These are phyloP conservation scores for Fraxinus dipetala DNA, from an alignment of 305 asterid genomes.

Conservation along the genomic window DNA sequence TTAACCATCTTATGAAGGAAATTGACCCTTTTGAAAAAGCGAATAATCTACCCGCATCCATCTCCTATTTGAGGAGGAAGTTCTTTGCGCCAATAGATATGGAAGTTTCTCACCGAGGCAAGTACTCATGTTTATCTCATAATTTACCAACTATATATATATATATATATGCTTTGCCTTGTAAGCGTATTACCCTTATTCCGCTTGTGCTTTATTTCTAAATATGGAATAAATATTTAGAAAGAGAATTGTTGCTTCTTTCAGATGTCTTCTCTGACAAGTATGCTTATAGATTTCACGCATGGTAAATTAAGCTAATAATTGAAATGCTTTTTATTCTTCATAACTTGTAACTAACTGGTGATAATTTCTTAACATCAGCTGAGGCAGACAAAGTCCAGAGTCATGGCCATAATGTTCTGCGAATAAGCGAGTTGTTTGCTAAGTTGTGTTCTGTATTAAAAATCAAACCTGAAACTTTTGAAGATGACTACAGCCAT, in stretches of 20 bases:
- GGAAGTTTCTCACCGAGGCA: constrained; percentile 60
- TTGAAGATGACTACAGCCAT: constrained; percentile 30
- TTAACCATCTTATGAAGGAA: constrained; percentile 74
- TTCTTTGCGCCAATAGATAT: constrained; percentile 45
- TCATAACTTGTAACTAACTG: constrained; percentile 23
- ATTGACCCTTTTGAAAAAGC: constrained; percentile 48
- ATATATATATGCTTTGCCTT: background rate
- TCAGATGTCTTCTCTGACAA: background rate
- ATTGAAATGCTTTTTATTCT: constrained; percentile 7
- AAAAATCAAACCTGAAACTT: constrained; percentile 44
- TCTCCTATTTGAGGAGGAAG: constrained; percentile 54
- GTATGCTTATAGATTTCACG: background rate
- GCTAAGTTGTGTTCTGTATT: constrained; percentile 55
- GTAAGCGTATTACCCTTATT: background rate
- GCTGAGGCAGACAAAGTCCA: constrained; percentile 40
- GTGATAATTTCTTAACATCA: constrained; percentile 30
- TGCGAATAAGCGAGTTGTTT: constrained; percentile 64
- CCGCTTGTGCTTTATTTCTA: background rate
- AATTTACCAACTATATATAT: background rate
- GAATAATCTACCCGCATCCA: constrained; percentile 50
- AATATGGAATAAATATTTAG: background rate
- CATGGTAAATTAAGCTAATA: constrained; percentile 2
- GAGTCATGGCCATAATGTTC: constrained; percentile 65
- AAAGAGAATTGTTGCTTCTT: background rate
- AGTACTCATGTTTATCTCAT: constrained; percentile 22